A percentile compares a stretch with the other conserved stretches of the same genome.
Conservation (phyloP, 164 flowering plant species). For the Stephania yunnanensis region DNA sequence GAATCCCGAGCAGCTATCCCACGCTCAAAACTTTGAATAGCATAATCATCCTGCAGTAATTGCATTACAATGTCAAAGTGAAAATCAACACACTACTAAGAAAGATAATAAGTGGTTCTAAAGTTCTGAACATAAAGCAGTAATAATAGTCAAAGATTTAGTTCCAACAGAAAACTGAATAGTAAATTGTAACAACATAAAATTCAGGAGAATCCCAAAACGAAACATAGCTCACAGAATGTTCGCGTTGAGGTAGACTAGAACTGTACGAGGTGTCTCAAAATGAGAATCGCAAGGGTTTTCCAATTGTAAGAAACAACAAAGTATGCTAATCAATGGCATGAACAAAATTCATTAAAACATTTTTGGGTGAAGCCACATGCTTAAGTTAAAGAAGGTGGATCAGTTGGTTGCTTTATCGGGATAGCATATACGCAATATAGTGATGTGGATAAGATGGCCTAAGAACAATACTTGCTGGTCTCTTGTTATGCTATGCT, state of each 20-base stretch:
- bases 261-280: background rate
- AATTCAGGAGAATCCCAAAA: background rate
- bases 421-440: background rate
- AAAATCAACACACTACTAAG: background rate
- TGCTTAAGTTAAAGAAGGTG: constrained; percentile 1
- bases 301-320: background rate
- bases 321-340: background rate
- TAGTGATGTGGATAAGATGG: background rate
- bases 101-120: background rate
- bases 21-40: constrained; percentile 87
- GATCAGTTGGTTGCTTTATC: background rate
- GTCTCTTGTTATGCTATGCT: constrained; percentile 56
- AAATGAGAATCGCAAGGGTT: background rate
- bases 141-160: background rate
- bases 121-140: background rate
- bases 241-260: background rate
- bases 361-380: background rate
- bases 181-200: background rate
- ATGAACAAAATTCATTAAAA: background rate
- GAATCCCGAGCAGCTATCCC: constrained; percentile 75
- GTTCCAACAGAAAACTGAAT: background rate
- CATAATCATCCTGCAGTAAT: constrained; percentile 66
- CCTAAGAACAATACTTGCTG: constrained; percentile 47
- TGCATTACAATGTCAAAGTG: constrained; percentile 1
- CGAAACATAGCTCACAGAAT: background rate